These are phyloP conservation scores for Umbellularia californica DNA, from an alignment of 164 flowering plant genomes.

Conservation along the genomic window DNA sequence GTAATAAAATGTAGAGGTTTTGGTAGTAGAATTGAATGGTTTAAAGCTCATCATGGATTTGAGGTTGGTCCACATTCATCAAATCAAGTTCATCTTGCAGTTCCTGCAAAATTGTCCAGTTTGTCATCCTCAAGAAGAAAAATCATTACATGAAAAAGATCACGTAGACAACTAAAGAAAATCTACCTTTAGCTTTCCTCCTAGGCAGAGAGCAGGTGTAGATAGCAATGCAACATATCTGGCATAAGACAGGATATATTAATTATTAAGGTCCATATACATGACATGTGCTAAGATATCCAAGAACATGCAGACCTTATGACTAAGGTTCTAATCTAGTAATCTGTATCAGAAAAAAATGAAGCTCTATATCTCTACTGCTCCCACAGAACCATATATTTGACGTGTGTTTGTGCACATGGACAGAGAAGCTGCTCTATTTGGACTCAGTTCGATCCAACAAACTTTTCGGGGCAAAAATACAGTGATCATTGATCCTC, in stretches of 20 bases:
- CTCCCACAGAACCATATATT: not conserved
- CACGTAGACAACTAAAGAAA: not conserved
- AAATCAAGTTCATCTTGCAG: slow-evolving; percentile 58
- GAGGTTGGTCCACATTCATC: slow-evolving; percentile 61
- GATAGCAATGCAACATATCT: slow-evolving; percentile 81
- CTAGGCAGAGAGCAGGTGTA: slow-evolving; percentile 72
- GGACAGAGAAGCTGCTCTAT: no score
- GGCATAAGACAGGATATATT: slow-evolving; percentile 17
- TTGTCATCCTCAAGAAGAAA: not conserved
- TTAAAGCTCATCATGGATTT: slow-evolving; percentile 70
- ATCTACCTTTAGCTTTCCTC: slow-evolving; percentile 73
- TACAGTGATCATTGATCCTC: no score
- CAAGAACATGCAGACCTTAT: not conserved
- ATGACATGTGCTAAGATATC: not conserved
- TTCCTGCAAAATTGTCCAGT: slow-evolving; percentile 44
- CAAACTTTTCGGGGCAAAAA: no score
- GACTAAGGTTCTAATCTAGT: not conserved
- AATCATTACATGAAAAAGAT: not conserved
- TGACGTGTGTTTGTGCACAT: not conserved
- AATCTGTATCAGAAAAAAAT: not conserved
- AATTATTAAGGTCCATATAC: not conserved
- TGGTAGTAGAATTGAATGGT: not conserved
- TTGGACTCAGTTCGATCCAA: no score
- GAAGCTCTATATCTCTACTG: not conserved
- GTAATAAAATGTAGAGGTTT: not conserved